Evolutionary conservation across 352 stramenopile species (phyloP).

Genomic region (Phytophthora fragariae): DNA sequence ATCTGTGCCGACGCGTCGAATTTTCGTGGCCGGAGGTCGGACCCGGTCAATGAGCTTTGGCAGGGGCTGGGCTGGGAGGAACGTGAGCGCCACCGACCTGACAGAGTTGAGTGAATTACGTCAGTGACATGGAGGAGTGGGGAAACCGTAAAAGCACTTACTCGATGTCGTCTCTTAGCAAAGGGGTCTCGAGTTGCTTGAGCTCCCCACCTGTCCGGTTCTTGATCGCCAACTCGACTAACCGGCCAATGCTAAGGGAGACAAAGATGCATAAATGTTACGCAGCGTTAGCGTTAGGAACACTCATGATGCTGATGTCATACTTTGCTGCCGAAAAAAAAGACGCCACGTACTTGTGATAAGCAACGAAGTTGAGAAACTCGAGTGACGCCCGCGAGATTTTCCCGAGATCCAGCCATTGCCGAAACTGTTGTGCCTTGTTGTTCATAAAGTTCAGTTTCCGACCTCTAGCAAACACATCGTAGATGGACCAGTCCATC

Average conservation of each 20-base stretch:
- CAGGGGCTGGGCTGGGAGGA: conserved; percentile 38
- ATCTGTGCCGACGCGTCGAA: conserved; percentile 42
- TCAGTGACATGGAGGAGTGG: background rate
- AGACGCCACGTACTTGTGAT: conserved; percentile 76
- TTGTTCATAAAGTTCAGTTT: conserved; percentile 89
- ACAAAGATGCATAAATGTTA: background rate
- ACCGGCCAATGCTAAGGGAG: conserved; percentile 68
- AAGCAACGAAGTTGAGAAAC: conserved; percentile 89
- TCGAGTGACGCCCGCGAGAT: conserved; percentile 79
- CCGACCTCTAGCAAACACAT: conserved; percentile 77
- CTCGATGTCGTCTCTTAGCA: conserved; percentile 73
- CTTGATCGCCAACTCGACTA: conserved; percentile 88
- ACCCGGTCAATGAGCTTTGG: conserved; percentile 42
- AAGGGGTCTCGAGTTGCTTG: conserved; percentile 52
- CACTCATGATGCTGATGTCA: background rate
- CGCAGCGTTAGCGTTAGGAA: background rate
- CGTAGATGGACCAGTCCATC: conserved; percentile 89
- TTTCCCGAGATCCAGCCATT: conserved; percentile 74
- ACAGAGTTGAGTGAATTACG: background rate
- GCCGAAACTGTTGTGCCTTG: conserved; percentile 67
- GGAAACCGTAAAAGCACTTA: conserved; percentile 32
- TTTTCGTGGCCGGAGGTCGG: conserved; percentile 34
- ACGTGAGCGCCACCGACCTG: conserved; percentile 45
- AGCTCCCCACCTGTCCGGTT: conserved; percentile 63
- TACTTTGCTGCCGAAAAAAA: background rate